Evolutionary conservation across 345 rosid species (phyloP).

Genomic region (Pugionium dolabratum): DNA sequence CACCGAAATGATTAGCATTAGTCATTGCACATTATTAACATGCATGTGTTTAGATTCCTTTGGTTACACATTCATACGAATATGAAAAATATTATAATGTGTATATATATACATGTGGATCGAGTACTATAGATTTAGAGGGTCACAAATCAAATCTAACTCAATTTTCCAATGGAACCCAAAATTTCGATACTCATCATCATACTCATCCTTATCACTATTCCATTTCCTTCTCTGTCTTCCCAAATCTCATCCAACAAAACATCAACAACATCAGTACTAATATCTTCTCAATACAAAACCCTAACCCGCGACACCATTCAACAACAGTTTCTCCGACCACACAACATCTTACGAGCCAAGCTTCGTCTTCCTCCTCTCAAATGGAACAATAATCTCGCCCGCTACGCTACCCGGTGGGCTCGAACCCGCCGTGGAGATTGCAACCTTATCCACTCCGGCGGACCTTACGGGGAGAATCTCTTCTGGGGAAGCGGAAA

Average conservation of each 20-base stretch:
- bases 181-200: constrained; percentile 17
- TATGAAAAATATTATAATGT: constrained; percentile 1
- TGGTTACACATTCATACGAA: constrained; percentile 21
- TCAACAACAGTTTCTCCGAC: constrained; percentile 46
- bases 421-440: constrained; percentile 45
- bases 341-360: constrained; percentile 52
- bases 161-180: constrained; percentile 27
- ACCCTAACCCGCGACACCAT: constrained; percentile 20
- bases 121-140: constrained; percentile 27
- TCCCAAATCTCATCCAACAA: constrained; percentile 13
- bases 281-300: constrained; percentile 25
- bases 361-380: constrained; percentile 55
- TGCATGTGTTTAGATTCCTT: constrained; percentile 41
- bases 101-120: constrained; percentile 5
- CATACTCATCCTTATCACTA: neutral
- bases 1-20: constrained; percentile 38
- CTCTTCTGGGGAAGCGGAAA: constrained; percentile 65
- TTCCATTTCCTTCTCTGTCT: constrained; percentile 19
- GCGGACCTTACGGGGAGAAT: constrained; percentile 59
- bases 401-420: constrained; percentile 50
- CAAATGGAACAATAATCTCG: constrained; percentile 58
- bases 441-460: constrained; percentile 55
- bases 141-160: constrained; percentile 31
- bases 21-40: constrained; percentile 31
- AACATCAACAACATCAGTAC: constrained; percentile 13